These are phyloP conservation scores for Metschnikowia kofuensis DNA, from an alignment of 805 yeast genomes.

Conservation along the genomic window DNA sequence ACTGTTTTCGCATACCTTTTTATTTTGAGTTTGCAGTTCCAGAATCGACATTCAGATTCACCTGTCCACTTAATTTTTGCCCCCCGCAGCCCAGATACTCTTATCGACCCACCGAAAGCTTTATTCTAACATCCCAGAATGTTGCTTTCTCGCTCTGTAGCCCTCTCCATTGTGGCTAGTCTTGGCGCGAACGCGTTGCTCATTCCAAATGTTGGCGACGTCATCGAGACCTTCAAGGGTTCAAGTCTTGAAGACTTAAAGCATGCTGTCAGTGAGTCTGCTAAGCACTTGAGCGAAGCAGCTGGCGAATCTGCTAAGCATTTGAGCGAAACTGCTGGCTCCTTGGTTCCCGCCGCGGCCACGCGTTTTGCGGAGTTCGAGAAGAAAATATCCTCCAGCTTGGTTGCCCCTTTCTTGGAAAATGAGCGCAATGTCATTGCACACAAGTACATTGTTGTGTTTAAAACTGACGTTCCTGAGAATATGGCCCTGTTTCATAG, in stretches of 20 bases:
- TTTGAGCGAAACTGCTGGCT: slow-evolving; percentile 8
- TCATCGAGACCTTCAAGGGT: slow-evolving; percentile 34
- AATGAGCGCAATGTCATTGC: slow-evolving; percentile 45
- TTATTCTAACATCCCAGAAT: slow-evolving; percentile 14
- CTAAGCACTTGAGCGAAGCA: slow-evolving; percentile 4
- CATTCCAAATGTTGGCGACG: slow-evolving; percentile 52
- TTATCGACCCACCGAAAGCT: no score
- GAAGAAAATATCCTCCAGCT: slow-evolving; percentile 2
- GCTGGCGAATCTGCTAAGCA: slow-evolving; percentile 11
- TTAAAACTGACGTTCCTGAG: slow-evolving; percentile 60
- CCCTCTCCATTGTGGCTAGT: slow-evolving; percentile 41
- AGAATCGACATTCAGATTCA: not conserved
- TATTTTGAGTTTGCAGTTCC: not conserved
- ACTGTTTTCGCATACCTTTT: not conserved
- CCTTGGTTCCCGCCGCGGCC: slow-evolving; percentile 9
- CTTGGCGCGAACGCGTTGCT: slow-evolving; percentile 49
- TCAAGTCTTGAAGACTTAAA: slow-evolving; percentile 17
- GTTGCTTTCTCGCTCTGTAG: slow-evolving; percentile 42
- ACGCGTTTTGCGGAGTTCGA: slow-evolving; percentile 9
- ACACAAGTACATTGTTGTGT: slow-evolving; percentile 79
- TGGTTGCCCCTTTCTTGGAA: slow-evolving; percentile 17
- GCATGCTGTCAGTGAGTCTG: slow-evolving; percentile 11
- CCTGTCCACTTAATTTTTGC: not conserved
- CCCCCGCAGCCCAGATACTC: no score
- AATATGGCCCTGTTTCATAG: slow-evolving; percentile 63